Conservation (phyloP, 2,329 filamentous ascomycete species). For the Cladosporium sp. region DNA sequence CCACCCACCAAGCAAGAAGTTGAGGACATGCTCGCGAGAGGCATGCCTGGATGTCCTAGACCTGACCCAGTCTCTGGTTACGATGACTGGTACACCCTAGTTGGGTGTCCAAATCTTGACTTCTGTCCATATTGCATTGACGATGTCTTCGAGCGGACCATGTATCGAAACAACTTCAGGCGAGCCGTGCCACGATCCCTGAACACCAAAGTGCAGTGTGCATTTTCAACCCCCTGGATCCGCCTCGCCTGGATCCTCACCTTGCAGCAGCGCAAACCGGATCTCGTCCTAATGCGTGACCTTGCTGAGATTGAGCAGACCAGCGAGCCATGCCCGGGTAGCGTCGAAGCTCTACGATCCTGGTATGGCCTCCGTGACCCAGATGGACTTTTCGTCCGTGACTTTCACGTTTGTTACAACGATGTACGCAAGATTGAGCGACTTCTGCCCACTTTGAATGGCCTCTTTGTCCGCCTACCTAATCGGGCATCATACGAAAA, state of each 20-base stretch:
- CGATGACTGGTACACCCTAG: conserved; percentile 77
- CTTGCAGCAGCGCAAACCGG: conserved; percentile 62
- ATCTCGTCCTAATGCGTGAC: conserved; percentile 65
- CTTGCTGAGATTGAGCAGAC: conserved; percentile 61
- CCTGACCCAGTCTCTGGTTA: conserved; percentile 58
- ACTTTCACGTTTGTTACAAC: conserved; percentile 71
- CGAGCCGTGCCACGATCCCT: conserved; percentile 55
- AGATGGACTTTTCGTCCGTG: conserved; percentile 60
- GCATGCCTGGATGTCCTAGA: conserved; percentile 65
- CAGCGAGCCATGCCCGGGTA: conserved; percentile 56
- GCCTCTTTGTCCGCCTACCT: conserved; percentile 54
- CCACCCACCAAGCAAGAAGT: conserved; percentile 41
- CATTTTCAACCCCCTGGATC: conserved; percentile 79
- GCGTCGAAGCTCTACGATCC: conserved; percentile 51
- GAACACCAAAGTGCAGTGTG: conserved; percentile 62
- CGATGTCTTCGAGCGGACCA: conserved; percentile 62
- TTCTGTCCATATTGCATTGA: conserved; percentile 80
- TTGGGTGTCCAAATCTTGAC: conserved; percentile 65
- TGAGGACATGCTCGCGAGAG: conserved; percentile 36
- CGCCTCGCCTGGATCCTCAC: conserved; percentile 80
- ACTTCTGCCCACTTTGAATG: conserved; percentile 67
- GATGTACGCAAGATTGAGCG: conserved; percentile 70
- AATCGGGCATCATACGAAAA: conserved; percentile 46
- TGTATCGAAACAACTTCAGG: conserved; percentile 65
- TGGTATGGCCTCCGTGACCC: conserved; percentile 77